Conservation (phyloP, 768 basidiomycete species). For the Rhodotorula diobovata region DNA sequence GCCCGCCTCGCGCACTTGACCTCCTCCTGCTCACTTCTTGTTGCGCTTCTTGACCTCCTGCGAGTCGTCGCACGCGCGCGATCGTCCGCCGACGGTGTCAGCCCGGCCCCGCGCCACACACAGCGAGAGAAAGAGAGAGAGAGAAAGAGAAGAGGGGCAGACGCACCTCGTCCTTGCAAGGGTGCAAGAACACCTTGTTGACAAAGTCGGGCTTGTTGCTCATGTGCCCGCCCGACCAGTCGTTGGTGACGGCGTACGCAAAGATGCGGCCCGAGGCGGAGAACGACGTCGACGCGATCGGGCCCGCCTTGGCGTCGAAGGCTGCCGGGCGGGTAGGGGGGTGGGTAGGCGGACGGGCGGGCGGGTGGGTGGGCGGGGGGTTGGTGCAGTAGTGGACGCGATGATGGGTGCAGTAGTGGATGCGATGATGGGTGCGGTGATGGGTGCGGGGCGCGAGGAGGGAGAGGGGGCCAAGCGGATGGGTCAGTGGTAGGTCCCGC, state of each 20-base stretch:
- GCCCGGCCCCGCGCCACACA: not conserved
- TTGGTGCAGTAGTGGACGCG: too few relatives aligned
- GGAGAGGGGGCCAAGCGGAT: too few relatives aligned
- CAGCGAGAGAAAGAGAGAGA: too few relatives aligned
- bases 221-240: conserved; percentile 41
- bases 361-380: too few relatives aligned
- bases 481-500: too few relatives aligned
- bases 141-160: not conserved
- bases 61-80: too few relatives aligned
- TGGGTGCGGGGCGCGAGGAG: too few relatives aligned
- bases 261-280: conserved; percentile 83
- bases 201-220: conserved; percentile 45
- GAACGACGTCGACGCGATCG: conserved; percentile 74
- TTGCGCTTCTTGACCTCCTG: conserved; percentile 36
- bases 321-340: conserved; percentile 49
- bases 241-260: conserved; percentile 68
- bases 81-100: not conserved
- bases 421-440: too few relatives aligned
- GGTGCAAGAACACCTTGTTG: conserved; percentile 78
- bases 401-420: too few relatives aligned
- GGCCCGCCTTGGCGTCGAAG: conserved; percentile 68
- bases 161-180: conserved; percentile 73
- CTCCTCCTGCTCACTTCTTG: conserved; percentile 32
- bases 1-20: not conserved
- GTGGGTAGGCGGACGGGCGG: not conserved